phyloP scores from a whole-genome alignment of 192 early-diverging fungal species.

The Umbelopsis sp. region DNA sequence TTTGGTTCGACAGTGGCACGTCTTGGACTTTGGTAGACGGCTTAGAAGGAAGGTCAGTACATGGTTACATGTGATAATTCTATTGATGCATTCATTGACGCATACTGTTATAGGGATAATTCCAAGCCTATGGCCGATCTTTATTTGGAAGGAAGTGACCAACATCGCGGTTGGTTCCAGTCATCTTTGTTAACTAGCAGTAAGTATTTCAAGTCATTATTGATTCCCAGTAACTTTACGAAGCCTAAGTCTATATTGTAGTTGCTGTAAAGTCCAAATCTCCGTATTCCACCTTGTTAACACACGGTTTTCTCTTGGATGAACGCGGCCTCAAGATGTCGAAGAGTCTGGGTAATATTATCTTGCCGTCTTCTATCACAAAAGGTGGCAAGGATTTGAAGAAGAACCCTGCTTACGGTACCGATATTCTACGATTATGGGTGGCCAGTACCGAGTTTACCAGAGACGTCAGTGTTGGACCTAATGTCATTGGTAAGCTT shows the following conservation, averaged over 20 bases:
- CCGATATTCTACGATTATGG: conserved; percentile 74
- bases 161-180: conserved; percentile 88
- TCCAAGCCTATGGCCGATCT: conserved; percentile 60
- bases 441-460: conserved; percentile 78
- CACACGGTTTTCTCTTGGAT: conserved; percentile 85
- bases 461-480: conserved; percentile 72
- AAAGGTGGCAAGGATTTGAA: conserved; percentile 72
- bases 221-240: not conserved
- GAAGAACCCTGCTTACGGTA: conserved; percentile 74
- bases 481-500: conserved; percentile 54
- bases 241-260: conserved; percentile 3
- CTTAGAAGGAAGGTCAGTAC: conserved; percentile 33
- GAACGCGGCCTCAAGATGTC: conserved; percentile 81
- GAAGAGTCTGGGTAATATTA: conserved; percentile 80
- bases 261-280: conserved; percentile 67
- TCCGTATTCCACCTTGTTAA: conserved; percentile 71
- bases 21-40: conserved; percentile 71
- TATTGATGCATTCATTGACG: not conserved
- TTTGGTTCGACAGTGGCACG: conserved; percentile 86
- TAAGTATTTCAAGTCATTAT: conserved; percentile 13
- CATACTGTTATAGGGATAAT: conserved; percentile 26
- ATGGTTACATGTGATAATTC: not conserved
- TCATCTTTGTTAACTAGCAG: conserved; percentile 75
- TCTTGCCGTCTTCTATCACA: conserved; percentile 67
- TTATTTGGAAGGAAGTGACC: conserved; percentile 79